These are phyloP conservation scores for Cutaneotrichosporon sp. DNA, from an alignment of 1,284 basidiomycete species.

Conservation along the genomic window DNA sequence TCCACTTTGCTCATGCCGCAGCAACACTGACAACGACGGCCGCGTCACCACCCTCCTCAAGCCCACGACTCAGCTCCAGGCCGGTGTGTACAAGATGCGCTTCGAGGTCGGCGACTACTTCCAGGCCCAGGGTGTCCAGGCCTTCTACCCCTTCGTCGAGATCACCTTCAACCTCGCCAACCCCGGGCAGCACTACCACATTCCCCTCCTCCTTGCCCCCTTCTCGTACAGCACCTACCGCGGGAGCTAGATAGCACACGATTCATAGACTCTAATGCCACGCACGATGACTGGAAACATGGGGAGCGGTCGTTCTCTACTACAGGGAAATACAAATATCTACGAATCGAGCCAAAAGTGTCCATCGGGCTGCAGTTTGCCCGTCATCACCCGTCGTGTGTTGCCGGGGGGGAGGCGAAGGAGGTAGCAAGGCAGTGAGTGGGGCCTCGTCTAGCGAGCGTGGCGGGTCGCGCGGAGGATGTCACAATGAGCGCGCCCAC, in stretches of 20 bases:
- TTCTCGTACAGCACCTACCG: conserved; percentile 91
- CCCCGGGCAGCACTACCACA: conserved; percentile 80
- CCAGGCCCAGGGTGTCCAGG: conserved; percentile 61
- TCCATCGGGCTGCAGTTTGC: not conserved
- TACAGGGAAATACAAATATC: conserved; percentile 6
- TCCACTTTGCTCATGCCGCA: conserved; percentile 41
- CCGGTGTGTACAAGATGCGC: conserved; percentile 76
- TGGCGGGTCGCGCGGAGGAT: too few species aligned
- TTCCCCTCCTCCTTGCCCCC: conserved; percentile 86
- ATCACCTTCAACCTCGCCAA: conserved; percentile 72
- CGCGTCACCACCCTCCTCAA: conserved; percentile 70
- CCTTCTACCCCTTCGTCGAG: conserved; percentile 76
- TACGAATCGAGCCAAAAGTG: not conserved
- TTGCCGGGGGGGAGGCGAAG: too few species aligned
- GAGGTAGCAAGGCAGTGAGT: too few species aligned
- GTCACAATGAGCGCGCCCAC: too few species aligned
- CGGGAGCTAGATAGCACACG: conserved; percentile 62
- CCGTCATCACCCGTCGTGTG: not conserved
- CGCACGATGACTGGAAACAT: not conserved
- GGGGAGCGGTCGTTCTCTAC: not conserved
- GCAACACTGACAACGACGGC: conserved; percentile 77
- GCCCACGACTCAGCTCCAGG: conserved; percentile 60
- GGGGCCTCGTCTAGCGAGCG: too few species aligned
- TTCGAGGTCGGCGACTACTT: conserved; percentile 86
- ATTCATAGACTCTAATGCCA: conserved; percentile 4